These are phyloP conservation scores for Solanum corneliomulleri DNA, from an alignment of 257 asterid species.

Conservation along the genomic window DNA sequence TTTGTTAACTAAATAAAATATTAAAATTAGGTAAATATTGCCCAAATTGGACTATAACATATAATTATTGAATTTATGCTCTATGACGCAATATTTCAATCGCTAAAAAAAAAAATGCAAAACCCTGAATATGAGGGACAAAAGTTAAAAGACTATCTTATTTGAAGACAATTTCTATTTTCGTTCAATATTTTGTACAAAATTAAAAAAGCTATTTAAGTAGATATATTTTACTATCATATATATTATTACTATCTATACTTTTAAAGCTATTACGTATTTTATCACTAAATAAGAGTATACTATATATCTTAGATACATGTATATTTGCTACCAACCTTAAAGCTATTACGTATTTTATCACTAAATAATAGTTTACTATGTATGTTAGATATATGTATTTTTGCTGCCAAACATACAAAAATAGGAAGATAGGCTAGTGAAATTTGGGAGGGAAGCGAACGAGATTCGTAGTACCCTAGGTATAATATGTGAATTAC, in stretches of 20 bases:
- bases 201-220: background rate
- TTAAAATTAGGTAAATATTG: no score
- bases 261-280: no score
- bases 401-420: background rate
- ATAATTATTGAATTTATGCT: background rate
- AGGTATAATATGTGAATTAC: no score
- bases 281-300: no score
- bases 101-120: background rate
- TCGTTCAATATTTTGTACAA: background rate
- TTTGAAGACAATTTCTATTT: no score
- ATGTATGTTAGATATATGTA: no score
- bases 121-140: background rate
- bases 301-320: no score
- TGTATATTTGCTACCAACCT: no score
- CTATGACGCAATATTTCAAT: background rate
- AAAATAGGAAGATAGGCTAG: background rate
- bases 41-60: background rate
- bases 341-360: no score
- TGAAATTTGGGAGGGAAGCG: background rate
- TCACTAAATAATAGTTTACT: no score
- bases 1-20: no score
- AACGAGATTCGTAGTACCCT: background rate
- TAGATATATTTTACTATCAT: background rate
- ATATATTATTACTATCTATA: no score
- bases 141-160: background rate